phyloP scores from a whole-genome alignment of 495 filamentous ascomycete genomes.

The Neurospora sp. region DNA sequence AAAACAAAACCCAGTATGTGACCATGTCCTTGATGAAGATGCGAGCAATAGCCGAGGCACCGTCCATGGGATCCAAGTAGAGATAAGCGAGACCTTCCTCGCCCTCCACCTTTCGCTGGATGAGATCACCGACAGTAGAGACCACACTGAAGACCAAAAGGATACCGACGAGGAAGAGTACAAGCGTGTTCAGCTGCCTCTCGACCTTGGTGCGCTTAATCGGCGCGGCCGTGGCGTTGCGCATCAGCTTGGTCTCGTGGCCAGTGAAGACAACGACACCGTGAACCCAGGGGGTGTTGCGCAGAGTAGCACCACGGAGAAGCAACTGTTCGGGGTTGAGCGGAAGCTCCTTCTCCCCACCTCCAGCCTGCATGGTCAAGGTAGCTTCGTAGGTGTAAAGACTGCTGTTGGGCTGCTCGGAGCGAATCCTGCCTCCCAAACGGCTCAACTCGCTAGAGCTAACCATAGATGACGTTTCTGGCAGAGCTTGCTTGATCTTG shows the following conservation, averaged over 20 bases:
- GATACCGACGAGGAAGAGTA: slow-evolving; percentile 79
- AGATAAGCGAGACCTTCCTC: slow-evolving; percentile 56
- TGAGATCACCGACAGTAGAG: slow-evolving; percentile 83
- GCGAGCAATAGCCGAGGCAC: slow-evolving; percentile 45
- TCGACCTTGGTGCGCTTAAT: slow-evolving; percentile 97
- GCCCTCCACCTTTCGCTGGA: slow-evolving; percentile 53
- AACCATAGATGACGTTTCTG: slow-evolving; percentile 82
- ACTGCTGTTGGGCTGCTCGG: slow-evolving; percentile 97
- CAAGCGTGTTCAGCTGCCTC: slow-evolving; percentile 82
- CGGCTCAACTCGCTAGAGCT: slow-evolving; percentile 79
- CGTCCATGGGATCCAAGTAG: slow-evolving; percentile 39
- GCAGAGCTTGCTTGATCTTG: slow-evolving; percentile 97
- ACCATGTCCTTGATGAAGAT: slow-evolving; percentile 93
- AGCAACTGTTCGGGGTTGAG: slow-evolving; percentile 60
- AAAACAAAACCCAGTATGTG: slow-evolving; percentile 99
- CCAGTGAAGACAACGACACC: slow-evolving; percentile 96
- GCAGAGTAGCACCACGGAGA: slow-evolving; percentile 82
- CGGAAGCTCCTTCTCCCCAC: slow-evolving; percentile 89
- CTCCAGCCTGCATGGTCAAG: slow-evolving; percentile 81
- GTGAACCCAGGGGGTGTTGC: slow-evolving; percentile 97
- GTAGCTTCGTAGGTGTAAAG: slow-evolving; percentile 98
- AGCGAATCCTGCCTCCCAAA: slow-evolving; percentile 74
- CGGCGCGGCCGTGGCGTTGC: slow-evolving; percentile 92
- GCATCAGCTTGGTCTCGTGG: slow-evolving; percentile 98
- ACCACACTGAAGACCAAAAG: slow-evolving; percentile 75